Base-by-base conservation (phyloP, 2,329 filamentous ascomycete genomes). In the Fusarium pilosicola region DNA sequence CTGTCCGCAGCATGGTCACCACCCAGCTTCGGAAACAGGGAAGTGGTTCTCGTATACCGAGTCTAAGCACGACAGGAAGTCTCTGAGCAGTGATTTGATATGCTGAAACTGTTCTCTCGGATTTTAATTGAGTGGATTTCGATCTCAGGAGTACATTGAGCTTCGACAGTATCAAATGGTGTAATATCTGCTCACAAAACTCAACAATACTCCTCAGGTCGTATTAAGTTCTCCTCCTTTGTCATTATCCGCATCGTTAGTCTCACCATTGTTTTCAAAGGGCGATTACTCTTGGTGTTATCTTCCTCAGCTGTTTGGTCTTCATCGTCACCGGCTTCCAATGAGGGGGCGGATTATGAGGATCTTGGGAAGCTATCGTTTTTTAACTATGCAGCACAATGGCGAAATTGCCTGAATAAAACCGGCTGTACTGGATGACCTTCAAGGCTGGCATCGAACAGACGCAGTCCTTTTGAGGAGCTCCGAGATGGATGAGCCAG, bases 191-290 rank as follows among this genome's bases (percentile, higher is more conserved):
- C 22, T 7, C 12, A n/a, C 0, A n/a, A n/a, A 41, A 0, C 7
- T 14, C 32, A 34, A 34, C 32, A 34, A 34, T 15, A 34, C 32
- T 34, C 14, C 7, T 34, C 32, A 34, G 14, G 0, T 34, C 32
- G 7, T 34, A 34, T 34, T 34, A 0, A 15, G 32, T 15, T 34
- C 14, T 15, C n/a, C 22, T 41, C 22, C 0, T 41, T n/a, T 3
- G 0, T 41, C 20, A 3, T 14, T 3, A 0, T 5, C 39, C 0
- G 7, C 22, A n/a, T 41, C 13, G 13, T 22, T 14, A 22, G 13
- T 14, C 22, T 41, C 39, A 15, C 22, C 7, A 9, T 41, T 41
- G 13, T 41, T 7, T 41, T 8, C 12, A 41, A 3, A 14, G 14
- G 20, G 7, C 6, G 3, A n/a, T n/a, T 22, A 7, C 8, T 41